Base-by-base conservation (phyloP, 2,329 filamentous ascomycete species). In the Colletotrichum scovillei region DNA sequence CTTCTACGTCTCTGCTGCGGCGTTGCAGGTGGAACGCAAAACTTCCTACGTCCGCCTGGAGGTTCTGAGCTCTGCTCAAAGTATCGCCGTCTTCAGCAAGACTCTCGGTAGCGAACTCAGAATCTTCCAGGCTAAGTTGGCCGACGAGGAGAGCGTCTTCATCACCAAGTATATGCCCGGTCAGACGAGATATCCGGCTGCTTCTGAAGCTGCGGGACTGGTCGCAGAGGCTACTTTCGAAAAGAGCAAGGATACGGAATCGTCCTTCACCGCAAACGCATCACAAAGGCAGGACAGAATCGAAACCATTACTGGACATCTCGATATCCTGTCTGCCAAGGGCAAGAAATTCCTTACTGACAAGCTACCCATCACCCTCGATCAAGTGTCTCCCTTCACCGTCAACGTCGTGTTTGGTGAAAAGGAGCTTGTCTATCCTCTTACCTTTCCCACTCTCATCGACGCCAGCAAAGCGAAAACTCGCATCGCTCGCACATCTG, bases 401-500 rank as follows among this genome's bases (percentile, higher is more conserved):
- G 79, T 88, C 57, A 79, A 86, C 5, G 75, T 88, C 19, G 78
- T 83, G 12, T 83, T 88, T 68, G 83, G 79, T 4, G 73, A 81
- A 3, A 65, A 77, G 2, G 63, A 75, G 11, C 75, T 83, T 2
- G 68, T 83, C 1, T 81, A 78, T 8, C 77, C 82, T 2, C 57
- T 87, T 2, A 78, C 76, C 1, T 89, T 85, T 65, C 84, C 85
- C 0, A 66, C 80, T 0, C 86, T 86, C 0, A 78, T 88, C 11
- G 77, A 78, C 16, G 79, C 80, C 16, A 78, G 80, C 4, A 78
- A 76, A 9, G 80, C 79, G 74, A 84, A 78, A 70, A 84, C 80
- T 1, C 83, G 84, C 14, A 79, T 88, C 28, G 86, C 84, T 46
- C 83, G 86, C 38, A 85, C 78, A 26, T 85, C 85, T 2, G 78